A percentile compares a stretch with the other conserved stretches of the same genome.
phyloP scores from a whole-genome alignment of 2,329 filamentous ascomycete species.

The Botrytis deweyae region DNA sequence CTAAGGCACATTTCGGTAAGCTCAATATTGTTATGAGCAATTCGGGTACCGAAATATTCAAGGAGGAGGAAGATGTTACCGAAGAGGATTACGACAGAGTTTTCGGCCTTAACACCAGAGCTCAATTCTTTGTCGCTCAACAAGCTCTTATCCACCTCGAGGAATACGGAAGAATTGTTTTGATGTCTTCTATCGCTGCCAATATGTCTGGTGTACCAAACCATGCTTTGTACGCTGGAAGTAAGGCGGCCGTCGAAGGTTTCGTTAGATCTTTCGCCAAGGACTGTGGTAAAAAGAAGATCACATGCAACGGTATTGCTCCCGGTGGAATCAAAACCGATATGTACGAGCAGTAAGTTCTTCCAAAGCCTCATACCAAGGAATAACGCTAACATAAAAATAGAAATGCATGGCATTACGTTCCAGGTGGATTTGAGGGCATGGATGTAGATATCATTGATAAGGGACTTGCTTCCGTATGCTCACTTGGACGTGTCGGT shows the following conservation, averaged over 20 bases:
- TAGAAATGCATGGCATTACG: slow-evolving; percentile 59
- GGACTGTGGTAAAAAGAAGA: slow-evolving; percentile 58
- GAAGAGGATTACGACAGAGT: slow-evolving; percentile 43
- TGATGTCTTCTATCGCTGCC: slow-evolving; percentile 62
- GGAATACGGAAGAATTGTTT: slow-evolving; percentile 66
- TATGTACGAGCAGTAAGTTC: slow-evolving; percentile 58
- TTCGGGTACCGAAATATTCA: slow-evolving; percentile 36
- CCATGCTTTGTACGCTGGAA: slow-evolving; percentile 72
- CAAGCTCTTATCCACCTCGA: slow-evolving; percentile 70
- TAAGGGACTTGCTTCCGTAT: slow-evolving; percentile 56
- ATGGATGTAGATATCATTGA: slow-evolving; percentile 56
- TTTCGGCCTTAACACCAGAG: slow-evolving; percentile 63
- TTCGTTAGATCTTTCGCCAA: slow-evolving; percentile 69
- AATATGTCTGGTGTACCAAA: slow-evolving; percentile 57
- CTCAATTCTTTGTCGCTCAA: slow-evolving; percentile 76
- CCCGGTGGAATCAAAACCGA: slow-evolving; percentile 65
- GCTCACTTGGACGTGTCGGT: slow-evolving; percentile 61
- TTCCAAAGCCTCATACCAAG: not conserved
- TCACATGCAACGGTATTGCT: slow-evolving; percentile 66
- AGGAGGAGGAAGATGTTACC: slow-evolving; percentile 34
- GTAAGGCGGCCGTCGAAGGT: slow-evolving; percentile 73
- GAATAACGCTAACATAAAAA: not conserved
- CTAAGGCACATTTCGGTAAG: slow-evolving; percentile 33
- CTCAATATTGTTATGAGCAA: slow-evolving; percentile 38
- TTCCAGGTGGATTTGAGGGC: slow-evolving; percentile 51